Conservation (phyloP, 768 basidiomycete species). For the Leccinum subgranulosum region DNA sequence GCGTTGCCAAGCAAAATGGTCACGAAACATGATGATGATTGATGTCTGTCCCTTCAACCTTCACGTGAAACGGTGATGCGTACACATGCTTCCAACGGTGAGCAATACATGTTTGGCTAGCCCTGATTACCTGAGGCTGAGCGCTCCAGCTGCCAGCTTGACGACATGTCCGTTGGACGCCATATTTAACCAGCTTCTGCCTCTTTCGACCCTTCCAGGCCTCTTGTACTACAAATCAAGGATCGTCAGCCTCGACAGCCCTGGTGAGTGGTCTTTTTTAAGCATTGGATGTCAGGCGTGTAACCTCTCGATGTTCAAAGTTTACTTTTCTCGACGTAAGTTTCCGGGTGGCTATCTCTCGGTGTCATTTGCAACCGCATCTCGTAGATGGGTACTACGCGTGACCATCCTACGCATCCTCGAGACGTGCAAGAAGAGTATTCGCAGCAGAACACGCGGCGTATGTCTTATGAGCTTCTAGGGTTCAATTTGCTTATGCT, state of each 20-base stretch:
- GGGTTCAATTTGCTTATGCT: not conserved
- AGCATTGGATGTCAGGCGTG: not conserved
- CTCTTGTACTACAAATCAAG: conserved; percentile 2
- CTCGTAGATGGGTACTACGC: conserved; percentile 1
- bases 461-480: conserved; percentile 12
- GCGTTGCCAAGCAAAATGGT: not conserved
- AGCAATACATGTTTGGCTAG: conserved; percentile 8
- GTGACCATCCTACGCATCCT: not conserved
- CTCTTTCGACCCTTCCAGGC: not conserved
- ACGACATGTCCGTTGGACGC: not conserved
- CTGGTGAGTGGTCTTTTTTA: conserved; percentile 10
- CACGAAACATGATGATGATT: not conserved
- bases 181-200: not conserved
- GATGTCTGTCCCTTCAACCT: not conserved
- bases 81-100: not conserved
- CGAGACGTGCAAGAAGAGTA: not conserved
- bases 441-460: conserved; percentile 3
- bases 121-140: not conserved
- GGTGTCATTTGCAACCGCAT: not conserved
- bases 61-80: not conserved
- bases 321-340: not conserved
- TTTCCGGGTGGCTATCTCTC: not conserved
- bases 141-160: not conserved
- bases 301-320: not conserved
- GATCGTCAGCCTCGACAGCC: not conserved